Evolutionary conservation across 2,329 filamentous ascomycete species (phyloP), one percentile per base, ranked within the genome.

Genomic region (Colletotrichum liaoningense): DNA sequence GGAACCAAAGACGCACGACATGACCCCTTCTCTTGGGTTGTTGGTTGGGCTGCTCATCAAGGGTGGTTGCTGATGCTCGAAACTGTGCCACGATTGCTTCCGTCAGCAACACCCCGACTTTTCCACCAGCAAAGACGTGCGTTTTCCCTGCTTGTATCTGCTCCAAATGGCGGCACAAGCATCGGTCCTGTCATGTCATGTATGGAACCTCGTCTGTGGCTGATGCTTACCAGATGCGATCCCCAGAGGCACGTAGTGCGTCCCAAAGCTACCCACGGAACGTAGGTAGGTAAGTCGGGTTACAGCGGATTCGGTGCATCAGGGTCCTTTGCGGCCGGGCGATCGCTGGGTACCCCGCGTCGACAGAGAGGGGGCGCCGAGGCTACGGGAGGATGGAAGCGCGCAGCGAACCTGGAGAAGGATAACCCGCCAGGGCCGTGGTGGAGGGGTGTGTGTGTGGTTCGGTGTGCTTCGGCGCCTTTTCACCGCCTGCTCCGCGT

Each of bases 381-480:
- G 65, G 26, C 64, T 28, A 59, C 64, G 69, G 69, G 64, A 69
- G 57, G 64, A 55, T 68, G 52, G 49, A 66, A 24, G 46, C 55
- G 35, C 42, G 52, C 59, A 66, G 69, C 28, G 57, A 67, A 30
- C 55, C 30, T 56, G 67, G 67, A 70, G 70, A 56, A 65, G 4
- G 67, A 73, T 65, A 65, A n/a, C 56, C 66, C 59, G 67, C 59
- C 35, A 9, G 28, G 69, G 65, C 55, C 55, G 67, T 65, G 46
- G 69, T 73, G 66, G 70, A 73, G 69, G 69, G 11, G 65, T 54
- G 70, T 69, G 65, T 54, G 70, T 69, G 70, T 55, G 19, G 7
- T 46, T 73, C 70, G 59, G 66, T 70, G 70, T 65, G 70, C 28
- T 70, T 73, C 70, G 70, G 70, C 70, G 70, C 70, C 70, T 60